phyloP scores from a whole-genome alignment of 2,329 filamentous ascomycete species.

The Colletotrichum chrysophilum region DNA sequence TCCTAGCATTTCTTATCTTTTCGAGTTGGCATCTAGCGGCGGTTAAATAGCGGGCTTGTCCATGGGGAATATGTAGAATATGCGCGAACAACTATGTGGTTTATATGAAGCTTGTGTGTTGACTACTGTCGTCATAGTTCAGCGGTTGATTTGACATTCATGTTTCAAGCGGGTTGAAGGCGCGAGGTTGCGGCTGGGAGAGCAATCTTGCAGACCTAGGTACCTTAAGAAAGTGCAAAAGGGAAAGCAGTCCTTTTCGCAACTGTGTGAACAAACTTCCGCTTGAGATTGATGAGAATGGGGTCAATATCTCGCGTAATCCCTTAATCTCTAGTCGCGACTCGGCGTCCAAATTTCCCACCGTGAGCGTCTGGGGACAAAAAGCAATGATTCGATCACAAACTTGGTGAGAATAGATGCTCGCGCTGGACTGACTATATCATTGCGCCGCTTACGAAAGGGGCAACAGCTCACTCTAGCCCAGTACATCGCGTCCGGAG shows the following conservation, averaged over 20 bases:
- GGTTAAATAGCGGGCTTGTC: accelerated
- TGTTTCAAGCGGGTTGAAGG: background rate
- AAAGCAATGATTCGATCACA: background rate
- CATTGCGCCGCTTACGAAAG: background rate
- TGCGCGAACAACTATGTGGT: accelerated
- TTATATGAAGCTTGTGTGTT: no score
- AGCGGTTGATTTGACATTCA: accelerated
- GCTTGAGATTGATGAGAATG: background rate
- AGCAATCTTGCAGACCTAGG: background rate
- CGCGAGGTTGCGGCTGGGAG: accelerated
- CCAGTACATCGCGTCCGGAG: background rate
- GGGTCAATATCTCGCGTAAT: background rate
- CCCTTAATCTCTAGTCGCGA: background rate
- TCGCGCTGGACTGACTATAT: accelerated
- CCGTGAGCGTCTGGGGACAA: background rate
- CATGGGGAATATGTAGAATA: background rate
- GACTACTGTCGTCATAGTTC: background rate
- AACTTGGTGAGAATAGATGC: background rate
- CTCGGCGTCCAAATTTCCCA: background rate
- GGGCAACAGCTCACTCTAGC: background rate
- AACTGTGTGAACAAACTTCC: background rate
- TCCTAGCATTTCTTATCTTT: background rate
- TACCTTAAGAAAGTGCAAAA: background rate
- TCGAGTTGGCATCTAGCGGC: background rate
- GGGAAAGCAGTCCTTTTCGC: background rate